Base-by-base conservation (phyloP, 2,329 filamentous ascomycete genomes). In the Talaromyces sp. region DNA sequence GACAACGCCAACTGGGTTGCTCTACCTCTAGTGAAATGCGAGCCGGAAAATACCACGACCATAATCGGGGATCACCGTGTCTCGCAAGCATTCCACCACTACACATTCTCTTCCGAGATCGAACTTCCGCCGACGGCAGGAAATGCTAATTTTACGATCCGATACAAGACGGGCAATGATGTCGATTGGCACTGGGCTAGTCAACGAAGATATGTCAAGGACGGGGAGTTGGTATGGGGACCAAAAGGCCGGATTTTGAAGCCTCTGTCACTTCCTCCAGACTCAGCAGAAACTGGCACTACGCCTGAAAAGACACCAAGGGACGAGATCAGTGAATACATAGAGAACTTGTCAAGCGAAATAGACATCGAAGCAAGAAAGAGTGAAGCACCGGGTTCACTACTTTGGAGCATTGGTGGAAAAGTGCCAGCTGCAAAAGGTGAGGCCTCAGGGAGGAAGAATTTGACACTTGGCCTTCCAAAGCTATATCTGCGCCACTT, bases 401-500 rank as follows among this genome's bases (percentile, higher is more conserved):
- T 68, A 1, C 63, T 81, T 1, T 81, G 78, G 75, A 70, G 64
- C 18, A 64, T 79, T 64, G 88, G 93, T 64, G 87, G 87, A 2
- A 74, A 78, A 0, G 82, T 90, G 1, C 73, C 78, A 40, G 77
- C 84, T 4, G 86, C 87, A 0, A 27, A 66, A 10, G 76, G 83
- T 23, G 84, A 81, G 0, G 72, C 80, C 3, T 89, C 91, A 4
- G 80, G 83, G 0, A 81, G 82, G 59, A 83, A 81, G 33, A 78
- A 82, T 55, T 72, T 87, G 33, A 75, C 78, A 2, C 75, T 96
- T 0, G 91, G 91, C 0, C 76, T 78, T 1, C 89, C 90, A 0
- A 88, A 83, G 68, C 83, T 84, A 50, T 76, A 85, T 57, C 83
- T 83, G 70, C 88, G 89, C 67, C 96, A 92, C 87, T 94, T 96